A percentile compares a stretch with the other conserved stretches of the same genome.
phyloP scores from a whole-genome alignment of 73 alveolate genomes.

The Diophrys appendiculata region DNA sequence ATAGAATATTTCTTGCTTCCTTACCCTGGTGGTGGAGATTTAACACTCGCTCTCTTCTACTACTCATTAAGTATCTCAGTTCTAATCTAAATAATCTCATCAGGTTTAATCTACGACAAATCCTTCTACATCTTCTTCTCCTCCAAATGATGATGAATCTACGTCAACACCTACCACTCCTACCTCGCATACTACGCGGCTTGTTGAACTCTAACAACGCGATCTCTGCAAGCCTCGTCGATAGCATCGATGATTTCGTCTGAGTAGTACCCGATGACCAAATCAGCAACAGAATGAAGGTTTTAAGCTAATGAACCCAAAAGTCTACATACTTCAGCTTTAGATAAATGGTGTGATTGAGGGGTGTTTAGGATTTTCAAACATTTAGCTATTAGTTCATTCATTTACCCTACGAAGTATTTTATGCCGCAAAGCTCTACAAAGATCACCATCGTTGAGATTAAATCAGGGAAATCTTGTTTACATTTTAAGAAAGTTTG shows the following conservation, averaged over 20 bases:
- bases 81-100: constrained; percentile 44
- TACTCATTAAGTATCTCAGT: constrained; percentile 32
- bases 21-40: too few relatives aligned
- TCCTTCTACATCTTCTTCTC: constrained; percentile 41
- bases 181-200: constrained; percentile 54
- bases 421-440: constrained; percentile 9
- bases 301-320: constrained; percentile 29
- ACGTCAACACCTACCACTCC: constrained; percentile 47
- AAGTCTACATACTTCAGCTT: constrained; percentile 49
- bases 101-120: constrained; percentile 24
- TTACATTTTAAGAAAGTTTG: neutral
- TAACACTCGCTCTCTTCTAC: too few relatives aligned
- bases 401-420: constrained; percentile 14
- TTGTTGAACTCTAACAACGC: constrained; percentile 58
- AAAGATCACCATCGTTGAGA: neutral
- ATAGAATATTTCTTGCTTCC: neutral
- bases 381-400: constrained; percentile 35
- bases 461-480: neutral
- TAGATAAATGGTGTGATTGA: constrained; percentile 25
- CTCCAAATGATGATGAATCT: constrained; percentile 27
- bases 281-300: constrained; percentile 60
- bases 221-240: constrained; percentile 36
- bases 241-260: constrained; percentile 25
- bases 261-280: constrained; percentile 40
- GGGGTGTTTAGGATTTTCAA: constrained; percentile 24